Percentiles rank a stretch among this genome's conserved stretches.
phyloP scores from a whole-genome alignment of 2,329 filamentous ascomycete species.

The Sarocladium oryzae region DNA sequence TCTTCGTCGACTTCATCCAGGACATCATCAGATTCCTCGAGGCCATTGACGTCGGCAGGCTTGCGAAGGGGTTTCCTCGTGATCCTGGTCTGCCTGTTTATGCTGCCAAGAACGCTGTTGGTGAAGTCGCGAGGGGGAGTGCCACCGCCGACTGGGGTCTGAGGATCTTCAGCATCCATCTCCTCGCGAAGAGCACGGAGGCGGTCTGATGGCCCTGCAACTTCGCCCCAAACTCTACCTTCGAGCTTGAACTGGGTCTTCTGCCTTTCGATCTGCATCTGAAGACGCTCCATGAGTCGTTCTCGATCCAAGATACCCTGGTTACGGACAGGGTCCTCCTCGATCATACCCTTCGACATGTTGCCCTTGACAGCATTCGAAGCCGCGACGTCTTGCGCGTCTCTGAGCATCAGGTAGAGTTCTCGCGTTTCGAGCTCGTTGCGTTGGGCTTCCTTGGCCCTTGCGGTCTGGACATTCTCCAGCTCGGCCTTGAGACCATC shows the following conservation, averaged over 20 bases:
- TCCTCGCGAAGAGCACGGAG: slow-evolving; percentile 86
- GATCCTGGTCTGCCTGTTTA: slow-evolving; percentile 54
- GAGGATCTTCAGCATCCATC: slow-evolving; percentile 62
- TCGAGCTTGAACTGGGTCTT: slow-evolving; percentile 98
- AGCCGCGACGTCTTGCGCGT: slow-evolving; percentile 92
- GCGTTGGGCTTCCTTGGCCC: slow-evolving; percentile 84
- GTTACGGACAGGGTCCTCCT: slow-evolving; percentile 69
- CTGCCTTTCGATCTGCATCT: slow-evolving; percentile 91
- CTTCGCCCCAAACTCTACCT: slow-evolving; percentile 81
- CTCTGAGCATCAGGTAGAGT: slow-evolving; percentile 94
- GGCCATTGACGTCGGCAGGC: slow-evolving; percentile 11
- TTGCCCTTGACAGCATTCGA: slow-evolving; percentile 63
- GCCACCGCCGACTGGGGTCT: slow-evolving; percentile 39
- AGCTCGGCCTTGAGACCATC: slow-evolving; percentile 86
- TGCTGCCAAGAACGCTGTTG: slow-evolving; percentile 67
- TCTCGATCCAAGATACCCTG: slow-evolving; percentile 91
- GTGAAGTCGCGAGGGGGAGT: slow-evolving; percentile 58
- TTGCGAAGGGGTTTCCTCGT: slow-evolving; percentile 46
- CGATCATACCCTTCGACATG: slow-evolving; percentile 36
- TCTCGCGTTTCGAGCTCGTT: slow-evolving; percentile 96
- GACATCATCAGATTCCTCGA: slow-evolving; percentile 35
- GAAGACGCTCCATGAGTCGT: slow-evolving; percentile 83
- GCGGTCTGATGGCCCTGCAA: slow-evolving; percentile 80
- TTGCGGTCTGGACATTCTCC: slow-evolving; percentile 75
- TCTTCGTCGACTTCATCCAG: slow-evolving; percentile 39